Percentiles rank a stretch among this genome's conserved stretches.
These are phyloP conservation scores for Talaromyces sp. DNA, from an alignment of 2,329 filamentous ascomycete species.

Conservation along the genomic window DNA sequence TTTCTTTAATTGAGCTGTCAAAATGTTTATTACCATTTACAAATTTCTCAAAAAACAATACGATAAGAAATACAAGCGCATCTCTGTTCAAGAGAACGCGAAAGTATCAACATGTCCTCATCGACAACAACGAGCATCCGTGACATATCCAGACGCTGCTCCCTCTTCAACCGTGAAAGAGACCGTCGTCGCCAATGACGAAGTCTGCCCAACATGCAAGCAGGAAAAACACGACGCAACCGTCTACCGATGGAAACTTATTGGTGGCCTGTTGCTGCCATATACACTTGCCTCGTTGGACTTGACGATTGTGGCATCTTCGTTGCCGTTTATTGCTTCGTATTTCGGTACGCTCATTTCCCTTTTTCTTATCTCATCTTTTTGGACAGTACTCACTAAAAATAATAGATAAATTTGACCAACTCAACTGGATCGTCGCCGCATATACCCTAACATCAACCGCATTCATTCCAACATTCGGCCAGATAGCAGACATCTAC, in stretches of 20 bases:
- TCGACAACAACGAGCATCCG: not conserved
- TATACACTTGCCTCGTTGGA: constrained; percentile 60
- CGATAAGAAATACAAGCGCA: not conserved
- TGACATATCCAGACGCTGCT: not conserved
- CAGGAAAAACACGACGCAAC: constrained; percentile 28
- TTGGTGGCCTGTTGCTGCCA: constrained; percentile 54
- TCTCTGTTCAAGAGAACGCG: not conserved
- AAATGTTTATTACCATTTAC: not conserved
- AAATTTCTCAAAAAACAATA: not conserved
- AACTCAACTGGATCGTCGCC: constrained; percentile 65
- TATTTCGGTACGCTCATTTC: constrained; percentile 50
- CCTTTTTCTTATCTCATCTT: too few species aligned
- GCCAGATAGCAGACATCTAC: constrained; percentile 60
- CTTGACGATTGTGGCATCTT: constrained; percentile 58
- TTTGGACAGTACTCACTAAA: too few species aligned
- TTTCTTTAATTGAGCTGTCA: not conserved
- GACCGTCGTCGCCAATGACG: not conserved
- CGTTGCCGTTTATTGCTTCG: constrained; percentile 56
- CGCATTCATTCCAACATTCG: constrained; percentile 61
- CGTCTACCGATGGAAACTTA: constrained; percentile 54
- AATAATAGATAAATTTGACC: constrained; percentile 43
- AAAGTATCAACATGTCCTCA: not conserved
- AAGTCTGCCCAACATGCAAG: constrained; percentile 17
- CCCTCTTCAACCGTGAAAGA: not conserved
- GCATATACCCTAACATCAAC: constrained; percentile 63